A percentile compares a stretch with the other conserved stretches of the same genome.
These are phyloP conservation scores for Tetragonia tetragonoides DNA, from an alignment of 148 eudicot genomes.

Conservation along the genomic window DNA sequence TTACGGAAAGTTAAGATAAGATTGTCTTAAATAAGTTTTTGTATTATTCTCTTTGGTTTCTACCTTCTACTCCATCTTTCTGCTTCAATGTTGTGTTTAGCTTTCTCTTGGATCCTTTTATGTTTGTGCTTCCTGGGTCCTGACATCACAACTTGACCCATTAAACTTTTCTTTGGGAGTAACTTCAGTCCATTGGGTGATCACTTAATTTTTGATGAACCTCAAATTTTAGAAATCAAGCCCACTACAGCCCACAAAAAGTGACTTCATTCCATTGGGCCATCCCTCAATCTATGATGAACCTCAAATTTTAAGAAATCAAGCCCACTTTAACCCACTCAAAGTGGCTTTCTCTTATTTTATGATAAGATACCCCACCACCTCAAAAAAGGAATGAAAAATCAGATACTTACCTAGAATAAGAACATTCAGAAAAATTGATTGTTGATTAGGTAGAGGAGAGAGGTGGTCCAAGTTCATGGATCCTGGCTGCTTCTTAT, in stretches of 20 bases:
- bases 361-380: neutral
- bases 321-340: conserved; percentile 17
- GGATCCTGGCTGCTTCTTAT: conserved; percentile 9
- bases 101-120: neutral
- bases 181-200: conserved; percentile 3
- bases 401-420: conserved; percentile 5
- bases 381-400: neutral
- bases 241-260: conserved; percentile 11
- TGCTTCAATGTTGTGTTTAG: too few species aligned
- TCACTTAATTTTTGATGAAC: neutral
- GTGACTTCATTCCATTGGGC: conserved; percentile 18
- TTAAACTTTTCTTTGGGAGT: neutral
- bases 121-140: neutral
- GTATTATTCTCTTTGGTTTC: too few species aligned
- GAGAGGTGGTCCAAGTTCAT: conserved; percentile 18
- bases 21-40: too few species aligned
- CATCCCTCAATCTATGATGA: neutral
- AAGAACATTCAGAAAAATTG: conserved; percentile 14
- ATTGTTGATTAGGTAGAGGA: conserved; percentile 22
- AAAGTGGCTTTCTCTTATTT: conserved; percentile 16
- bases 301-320: neutral
- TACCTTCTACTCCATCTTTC: too few species aligned
- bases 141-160: conserved; percentile 4
- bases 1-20: too few species aligned
- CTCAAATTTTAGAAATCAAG: neutral